Base-by-base conservation (phyloP, 2,329 filamentous ascomycete genomes). In the Aspergillus sp. region DNA sequence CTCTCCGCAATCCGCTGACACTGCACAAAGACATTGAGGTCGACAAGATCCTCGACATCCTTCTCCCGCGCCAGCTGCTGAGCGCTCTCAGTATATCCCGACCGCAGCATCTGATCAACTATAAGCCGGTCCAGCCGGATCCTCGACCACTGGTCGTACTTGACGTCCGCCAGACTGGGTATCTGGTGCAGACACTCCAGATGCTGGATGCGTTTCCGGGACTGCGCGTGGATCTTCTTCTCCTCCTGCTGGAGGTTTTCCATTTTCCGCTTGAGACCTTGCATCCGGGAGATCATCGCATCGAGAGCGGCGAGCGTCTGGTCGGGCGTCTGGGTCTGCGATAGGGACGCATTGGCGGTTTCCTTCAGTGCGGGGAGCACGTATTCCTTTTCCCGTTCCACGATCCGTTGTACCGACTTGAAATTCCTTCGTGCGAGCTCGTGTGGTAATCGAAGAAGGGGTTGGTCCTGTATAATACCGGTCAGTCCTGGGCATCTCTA, bases 341-440 rank as follows among this genome's bases (percentile, higher is more conserved):
- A 82, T 47, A 88, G 76, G 45, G 88, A 85, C 53, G 83, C 81
- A 61, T 86, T 87, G 38, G 78, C 75, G 40, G 78, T 73, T 35
- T 78, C 69, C 60, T 78, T 78, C 48, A 86, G 73, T 30, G 76
- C 62, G 10, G 74, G 70, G 24, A 78, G 65, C 41, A 79, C 68
- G 58, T 75, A 65, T 56, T 78, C 76, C 55, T 70, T 70, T 51
- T 79, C 77, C 50, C 75, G 70, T 56, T 79, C 77, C 45, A 78
- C 70, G 45, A 73, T 65, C 41, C 74, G 69, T 59, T 73, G 77
- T 41, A 87, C 85, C 3, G 87, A 85, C 65, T 95, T 94, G 75
- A 97, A 95, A 75, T 95, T 97, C 71, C 94, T 93, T 51, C 91
- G 88, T 19, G 95, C 86, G 52, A 96, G 87, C 70, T 97, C 94